These are phyloP conservation scores for Solanum stenotomum DNA, from an alignment of 257 asterid species.

Conservation along the genomic window DNA sequence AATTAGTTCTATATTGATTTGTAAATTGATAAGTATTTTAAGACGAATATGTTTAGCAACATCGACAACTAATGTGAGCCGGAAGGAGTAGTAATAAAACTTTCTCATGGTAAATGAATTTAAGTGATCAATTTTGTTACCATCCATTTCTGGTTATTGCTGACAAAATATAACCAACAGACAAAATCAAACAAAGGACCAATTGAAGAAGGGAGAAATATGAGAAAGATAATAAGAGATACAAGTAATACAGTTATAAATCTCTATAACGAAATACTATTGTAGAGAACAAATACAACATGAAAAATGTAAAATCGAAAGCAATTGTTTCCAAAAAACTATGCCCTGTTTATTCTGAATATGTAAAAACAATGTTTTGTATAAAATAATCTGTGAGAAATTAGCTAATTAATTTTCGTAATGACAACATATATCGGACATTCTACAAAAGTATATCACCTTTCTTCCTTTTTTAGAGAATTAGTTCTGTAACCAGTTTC, in stretches of 20 bases:
- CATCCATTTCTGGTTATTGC: no score
- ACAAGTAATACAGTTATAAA: neutral
- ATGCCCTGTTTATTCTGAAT: neutral
- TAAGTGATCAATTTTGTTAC: no score
- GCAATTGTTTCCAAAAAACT: neutral
- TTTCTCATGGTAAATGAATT: no score
- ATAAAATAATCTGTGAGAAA: neutral
- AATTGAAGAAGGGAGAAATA: no score
- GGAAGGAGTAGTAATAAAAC: no score
- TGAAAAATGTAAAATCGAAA: neutral
- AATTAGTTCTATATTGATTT: no score
- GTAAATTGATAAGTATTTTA: no score
- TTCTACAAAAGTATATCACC: neutral
- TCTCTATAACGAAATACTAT: neutral
- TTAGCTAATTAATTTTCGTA: neutral
- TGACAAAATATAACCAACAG: neutral
- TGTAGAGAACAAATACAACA: neutral
- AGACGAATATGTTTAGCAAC: no score
- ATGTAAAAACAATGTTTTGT: neutral
- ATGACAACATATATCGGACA: neutral
- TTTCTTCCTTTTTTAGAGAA: neutral
- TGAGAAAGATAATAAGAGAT: no score
- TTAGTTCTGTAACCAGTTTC: conserved; percentile 2
- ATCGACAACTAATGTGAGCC: no score
- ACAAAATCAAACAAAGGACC: neutral